Percentiles rank a stretch among this genome's conserved stretches.
Conservation (phyloP, 2,329 filamentous ascomycete species). For the Exophiala bonariae region DNA sequence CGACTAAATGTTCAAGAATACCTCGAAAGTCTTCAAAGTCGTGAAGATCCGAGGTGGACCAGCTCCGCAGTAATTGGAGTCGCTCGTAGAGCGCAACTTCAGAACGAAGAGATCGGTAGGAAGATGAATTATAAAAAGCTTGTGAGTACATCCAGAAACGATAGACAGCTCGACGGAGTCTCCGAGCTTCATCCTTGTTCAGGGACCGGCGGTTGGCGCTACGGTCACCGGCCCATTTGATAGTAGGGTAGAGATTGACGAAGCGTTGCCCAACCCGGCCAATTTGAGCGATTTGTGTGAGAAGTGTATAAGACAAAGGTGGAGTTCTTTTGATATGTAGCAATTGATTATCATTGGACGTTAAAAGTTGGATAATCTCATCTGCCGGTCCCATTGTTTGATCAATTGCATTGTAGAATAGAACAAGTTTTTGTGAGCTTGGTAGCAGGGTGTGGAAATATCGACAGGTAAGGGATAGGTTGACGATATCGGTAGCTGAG, state of each 20-base stretch:
- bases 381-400: slow-evolving; percentile 58
- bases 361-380: slow-evolving; percentile 60
- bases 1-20: slow-evolving; percentile 57
- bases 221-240: slow-evolving; percentile 61
- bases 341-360: slow-evolving; percentile 60
- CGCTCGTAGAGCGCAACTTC: slow-evolving; percentile 51
- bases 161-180: slow-evolving; percentile 59
- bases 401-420: slow-evolving; percentile 56
- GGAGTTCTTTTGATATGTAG: slow-evolving; percentile 55
- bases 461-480: slow-evolving; percentile 55
- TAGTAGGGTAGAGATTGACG: slow-evolving; percentile 62
- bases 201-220: slow-evolving; percentile 57
- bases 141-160: slow-evolving; percentile 61
- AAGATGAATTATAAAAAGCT: slow-evolving; percentile 56
- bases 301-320: slow-evolving; percentile 55
- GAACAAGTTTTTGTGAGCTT: slow-evolving; percentile 54
- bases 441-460: slow-evolving; percentile 55
- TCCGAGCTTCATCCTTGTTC: slow-evolving; percentile 49
- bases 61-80: slow-evolving; percentile 59
- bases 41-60: slow-evolving; percentile 54
- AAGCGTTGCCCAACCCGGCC: slow-evolving; percentile 58
- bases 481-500: slow-evolving; percentile 54
- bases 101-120: slow-evolving; percentile 52
- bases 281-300: slow-evolving; percentile 55
- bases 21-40: slow-evolving; percentile 60